These are phyloP conservation scores for Aspergillus sp. DNA, from an alignment of 2,329 filamentous ascomycete species.

Conservation along the genomic window DNA sequence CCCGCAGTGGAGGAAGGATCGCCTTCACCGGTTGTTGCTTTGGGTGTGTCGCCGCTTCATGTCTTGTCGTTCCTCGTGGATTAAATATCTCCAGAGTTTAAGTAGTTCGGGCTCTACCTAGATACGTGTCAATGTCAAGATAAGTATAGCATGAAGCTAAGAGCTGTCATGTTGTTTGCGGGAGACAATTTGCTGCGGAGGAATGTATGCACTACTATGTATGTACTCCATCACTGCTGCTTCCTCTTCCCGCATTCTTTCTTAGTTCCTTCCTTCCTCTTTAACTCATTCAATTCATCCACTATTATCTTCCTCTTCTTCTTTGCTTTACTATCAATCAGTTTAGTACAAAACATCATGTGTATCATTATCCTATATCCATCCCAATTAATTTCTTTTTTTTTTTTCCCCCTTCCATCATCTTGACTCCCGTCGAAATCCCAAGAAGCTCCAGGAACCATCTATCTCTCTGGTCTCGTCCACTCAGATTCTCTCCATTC, in stretches of 20 bases:
- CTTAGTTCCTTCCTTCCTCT: too few species aligned
- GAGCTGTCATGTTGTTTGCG: too few species aligned
- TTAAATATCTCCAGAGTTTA: not conserved
- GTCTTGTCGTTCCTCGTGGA: not conserved
- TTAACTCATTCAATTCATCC: not conserved
- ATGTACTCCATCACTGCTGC: too few species aligned
- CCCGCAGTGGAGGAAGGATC: slow-evolving; percentile 6
- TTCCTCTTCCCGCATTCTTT: too few species aligned
- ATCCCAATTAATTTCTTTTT: not conserved
- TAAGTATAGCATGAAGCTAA: too few species aligned
- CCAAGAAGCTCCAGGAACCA: not conserved
- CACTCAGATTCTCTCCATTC: not conserved
- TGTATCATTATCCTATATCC: not conserved
- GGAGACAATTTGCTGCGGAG: too few species aligned
- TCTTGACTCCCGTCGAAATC: not conserved
- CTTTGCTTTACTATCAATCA: too few species aligned
- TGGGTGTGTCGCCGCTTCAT: not conserved
- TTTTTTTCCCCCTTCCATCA: not conserved
- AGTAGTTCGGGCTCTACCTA: too few species aligned
- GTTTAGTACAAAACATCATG: not conserved
- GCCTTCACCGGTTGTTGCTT: slow-evolving; percentile 17
- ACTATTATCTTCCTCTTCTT: not conserved
- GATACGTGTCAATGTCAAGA: too few species aligned
- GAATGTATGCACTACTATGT: too few species aligned
- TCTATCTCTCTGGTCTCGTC: not conserved